Evolutionary conservation across 2,329 filamentous ascomycete genomes (phyloP).

Genomic region (Sporothrix dimorphospora): DNA sequence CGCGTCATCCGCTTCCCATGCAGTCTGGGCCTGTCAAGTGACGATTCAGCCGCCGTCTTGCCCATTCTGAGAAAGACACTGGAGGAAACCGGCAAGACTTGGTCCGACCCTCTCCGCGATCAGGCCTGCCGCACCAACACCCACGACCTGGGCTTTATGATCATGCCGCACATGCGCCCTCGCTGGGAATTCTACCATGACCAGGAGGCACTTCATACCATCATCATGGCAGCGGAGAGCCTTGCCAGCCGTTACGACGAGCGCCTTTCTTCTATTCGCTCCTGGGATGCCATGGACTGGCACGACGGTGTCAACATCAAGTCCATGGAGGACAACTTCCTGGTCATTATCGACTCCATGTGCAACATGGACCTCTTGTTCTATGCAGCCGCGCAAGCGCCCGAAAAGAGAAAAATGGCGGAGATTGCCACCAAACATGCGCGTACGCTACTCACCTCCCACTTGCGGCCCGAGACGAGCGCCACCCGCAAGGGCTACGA

Average conservation of each 20-base stretch:
- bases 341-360: constrained; percentile 6
- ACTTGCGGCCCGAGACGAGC: not conserved
- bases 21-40: not conserved
- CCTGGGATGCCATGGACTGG: constrained; percentile 8
- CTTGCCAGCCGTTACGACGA: not conserved
- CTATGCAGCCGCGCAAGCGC: not conserved
- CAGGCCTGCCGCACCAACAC: constrained; percentile 2
- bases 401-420: not conserved
- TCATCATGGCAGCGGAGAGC: not conserved
- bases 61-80: not conserved
- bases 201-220: not conserved
- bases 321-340: not conserved
- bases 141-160: constrained; percentile 5
- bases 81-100: not conserved
- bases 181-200: constrained; percentile 9
- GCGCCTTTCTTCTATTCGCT: not conserved
- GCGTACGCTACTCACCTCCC: not conserved
- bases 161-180: constrained; percentile 9
- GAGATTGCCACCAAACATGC: not conserved
- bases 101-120: not conserved
- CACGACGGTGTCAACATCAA: constrained; percentile 1
- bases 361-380: constrained; percentile 8
- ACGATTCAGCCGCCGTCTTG: not conserved
- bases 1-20: not conserved
- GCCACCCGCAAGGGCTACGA: not conserved